Base-by-base conservation (phyloP, 352 stramenopile species). In the Phytophthora hybrid region DNA sequence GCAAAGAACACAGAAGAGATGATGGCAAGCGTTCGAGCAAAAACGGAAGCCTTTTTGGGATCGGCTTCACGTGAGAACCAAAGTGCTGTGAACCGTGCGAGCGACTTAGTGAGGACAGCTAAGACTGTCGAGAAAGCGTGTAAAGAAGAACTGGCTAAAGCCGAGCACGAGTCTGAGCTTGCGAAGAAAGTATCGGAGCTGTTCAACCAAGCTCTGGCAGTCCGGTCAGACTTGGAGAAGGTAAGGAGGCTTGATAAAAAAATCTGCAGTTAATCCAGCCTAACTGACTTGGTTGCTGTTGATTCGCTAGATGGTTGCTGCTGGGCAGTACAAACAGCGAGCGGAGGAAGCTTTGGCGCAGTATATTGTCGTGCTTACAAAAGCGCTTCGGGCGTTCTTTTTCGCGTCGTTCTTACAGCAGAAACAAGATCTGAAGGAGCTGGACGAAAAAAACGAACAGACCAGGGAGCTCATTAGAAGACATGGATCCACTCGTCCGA, bases 21-120 rank as follows among this genome's bases (percentile, higher is more conserved):
- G 26, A 39, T 63, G 37, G 56, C 52, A 52, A 63, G 37, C 19
- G 55, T 60, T 26, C 55, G 55, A 29, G 55, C 47, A 31, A 60
- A 49, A 29, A 60, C 31, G 18, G 55, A 59, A 39, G 53, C 19
- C 19, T 56, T 56, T 29, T 56, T 56, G 21, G 16, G 16, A 7
- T 56, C 21, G 49, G 49, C 49, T 56, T 56, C 49, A 29, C 19
- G 49, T 14, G 49, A 56, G 49, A 56, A 56, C 19, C 49, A 56
- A 31, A 31, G 21, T 31, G 49, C 49, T 56, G 49, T 56, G 49
- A 56, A 56, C 21, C 49, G 49, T 8, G 49, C 49, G n/a, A 56
- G 49, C 49, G 49, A 56, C 19, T n/a, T 56, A 7, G 14, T 56
- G 49, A 26, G 49, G 19, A 56, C n/a, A 34, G n/a, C 49, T 14